These are phyloP conservation scores for Sporothrix protearum DNA, from an alignment of 2,329 filamentous ascomycete species.

Conservation along the genomic window DNA sequence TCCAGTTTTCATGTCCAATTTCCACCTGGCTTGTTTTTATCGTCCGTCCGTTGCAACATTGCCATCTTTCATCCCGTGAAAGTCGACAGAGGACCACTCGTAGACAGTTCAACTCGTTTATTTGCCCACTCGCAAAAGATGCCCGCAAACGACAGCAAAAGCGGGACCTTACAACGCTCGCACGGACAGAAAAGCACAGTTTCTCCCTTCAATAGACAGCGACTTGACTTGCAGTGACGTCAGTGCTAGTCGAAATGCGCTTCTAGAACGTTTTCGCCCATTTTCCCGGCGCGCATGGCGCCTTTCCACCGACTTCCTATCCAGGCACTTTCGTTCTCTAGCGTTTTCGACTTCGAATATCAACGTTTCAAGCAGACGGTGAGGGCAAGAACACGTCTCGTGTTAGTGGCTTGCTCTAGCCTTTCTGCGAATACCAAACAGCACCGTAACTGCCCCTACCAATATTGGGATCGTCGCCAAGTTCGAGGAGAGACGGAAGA, in stretches of 20 bases:
- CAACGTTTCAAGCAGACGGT: not conserved
- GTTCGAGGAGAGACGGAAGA: no score
- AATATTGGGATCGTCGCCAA: conserved; percentile 7
- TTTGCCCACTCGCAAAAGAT: not conserved
- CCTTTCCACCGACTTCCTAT: not conserved
- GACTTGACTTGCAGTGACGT: not conserved
- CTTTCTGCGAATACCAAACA: not conserved
- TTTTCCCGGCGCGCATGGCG: not conserved
- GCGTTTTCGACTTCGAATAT: not conserved
- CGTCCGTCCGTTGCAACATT: not conserved
- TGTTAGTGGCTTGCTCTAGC: not conserved
- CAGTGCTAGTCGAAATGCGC: not conserved
- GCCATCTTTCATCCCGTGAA: not conserved
- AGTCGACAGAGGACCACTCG: not conserved
- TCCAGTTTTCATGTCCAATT: not conserved
- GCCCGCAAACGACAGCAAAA: not conserved
- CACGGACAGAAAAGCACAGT: not conserved
- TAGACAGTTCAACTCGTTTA: not conserved
- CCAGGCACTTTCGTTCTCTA: not conserved
- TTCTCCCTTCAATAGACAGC: not conserved
- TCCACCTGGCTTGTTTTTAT: not conserved
- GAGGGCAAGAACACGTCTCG: not conserved
- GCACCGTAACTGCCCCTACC: not conserved
- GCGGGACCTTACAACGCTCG: not conserved
- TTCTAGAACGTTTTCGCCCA: not conserved